Conservation (phyloP, 352 stramenopile genomes). For the Pythium chondricola region DNA sequence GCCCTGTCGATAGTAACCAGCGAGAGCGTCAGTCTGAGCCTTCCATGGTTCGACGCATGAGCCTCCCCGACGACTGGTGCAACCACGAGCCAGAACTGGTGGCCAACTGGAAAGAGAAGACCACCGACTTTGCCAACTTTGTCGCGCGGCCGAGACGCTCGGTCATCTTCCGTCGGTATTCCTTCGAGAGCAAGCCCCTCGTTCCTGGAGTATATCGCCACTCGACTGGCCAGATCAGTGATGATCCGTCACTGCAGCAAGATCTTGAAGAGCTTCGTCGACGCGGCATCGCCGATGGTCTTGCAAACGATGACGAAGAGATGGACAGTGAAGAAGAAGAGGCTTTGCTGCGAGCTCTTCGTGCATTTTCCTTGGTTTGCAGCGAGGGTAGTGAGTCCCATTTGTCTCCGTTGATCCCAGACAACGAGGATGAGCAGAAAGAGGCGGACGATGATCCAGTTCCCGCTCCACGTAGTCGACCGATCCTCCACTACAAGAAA, state of each 20-base stretch:
- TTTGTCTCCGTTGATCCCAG: background rate
- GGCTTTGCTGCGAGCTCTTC: slow-evolving; percentile 3
- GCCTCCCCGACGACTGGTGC: background rate
- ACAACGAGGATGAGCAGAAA: background rate
- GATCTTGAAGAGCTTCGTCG: slow-evolving; percentile 14
- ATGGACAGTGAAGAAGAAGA: slow-evolving; percentile 12
- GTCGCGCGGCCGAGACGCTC: slow-evolving; percentile 13
- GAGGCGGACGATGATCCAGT: background rate
- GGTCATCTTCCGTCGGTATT: slow-evolving; percentile 11
- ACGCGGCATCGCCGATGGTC: background rate
- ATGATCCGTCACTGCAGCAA: slow-evolving; percentile 1
- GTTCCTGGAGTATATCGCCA: slow-evolving; percentile 2
- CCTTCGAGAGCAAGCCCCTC: background rate
- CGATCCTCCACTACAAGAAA: slow-evolving; percentile 12
- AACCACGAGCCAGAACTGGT: background rate
- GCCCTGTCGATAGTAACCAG: background rate
- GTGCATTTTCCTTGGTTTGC: slow-evolving; percentile 1
- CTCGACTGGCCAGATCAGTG: slow-evolving; percentile 7
- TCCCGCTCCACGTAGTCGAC: background rate
- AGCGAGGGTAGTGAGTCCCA: background rate
- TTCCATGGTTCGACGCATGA: background rate
- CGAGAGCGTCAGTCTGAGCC: background rate
- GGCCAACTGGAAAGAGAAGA: slow-evolving; percentile 2
- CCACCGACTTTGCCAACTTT: slow-evolving; percentile 19
- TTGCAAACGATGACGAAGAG: background rate